Conservation (phyloP, 768 basidiomycete genomes). For the Tylopilus sp. region DNA sequence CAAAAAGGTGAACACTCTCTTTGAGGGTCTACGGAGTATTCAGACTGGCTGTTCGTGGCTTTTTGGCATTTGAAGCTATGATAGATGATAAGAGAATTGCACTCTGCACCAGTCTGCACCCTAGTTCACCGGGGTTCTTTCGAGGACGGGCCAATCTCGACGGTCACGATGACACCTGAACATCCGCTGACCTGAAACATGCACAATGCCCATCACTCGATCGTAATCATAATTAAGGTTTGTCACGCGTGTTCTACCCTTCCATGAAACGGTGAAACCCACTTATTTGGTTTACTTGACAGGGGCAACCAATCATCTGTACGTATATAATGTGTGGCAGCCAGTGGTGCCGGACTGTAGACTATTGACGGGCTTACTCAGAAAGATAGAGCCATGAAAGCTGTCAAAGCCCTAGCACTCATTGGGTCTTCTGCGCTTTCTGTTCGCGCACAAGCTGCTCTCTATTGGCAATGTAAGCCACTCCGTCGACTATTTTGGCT, state of each 20-base stretch:
- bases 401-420: background rate
- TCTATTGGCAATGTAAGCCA: conserved; percentile 12
- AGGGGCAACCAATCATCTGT: background rate
- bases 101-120: background rate
- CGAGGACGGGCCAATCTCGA: no score
- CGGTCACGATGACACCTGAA: background rate
- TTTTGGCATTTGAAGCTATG: background rate
- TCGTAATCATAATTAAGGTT: background rate
- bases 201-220: background rate
- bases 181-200: background rate
- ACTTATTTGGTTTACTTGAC: background rate
- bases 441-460: conserved; percentile 5
- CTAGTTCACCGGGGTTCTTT: no score
- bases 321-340: conserved; percentile 1
- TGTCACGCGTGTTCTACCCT: background rate
- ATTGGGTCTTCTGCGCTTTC: background rate
- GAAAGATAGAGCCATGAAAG: conserved; percentile 1
- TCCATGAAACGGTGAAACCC: no score
- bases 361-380: background rate
- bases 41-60: background rate
- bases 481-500: background rate
- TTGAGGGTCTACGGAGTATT: no score
- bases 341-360: background rate
- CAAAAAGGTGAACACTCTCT: no score
- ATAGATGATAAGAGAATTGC: background rate